A percentile compares a stretch with the other conserved stretches of the same genome.
phyloP scores from a whole-genome alignment of 129 eudicot species.

The Mikania micrantha region DNA sequence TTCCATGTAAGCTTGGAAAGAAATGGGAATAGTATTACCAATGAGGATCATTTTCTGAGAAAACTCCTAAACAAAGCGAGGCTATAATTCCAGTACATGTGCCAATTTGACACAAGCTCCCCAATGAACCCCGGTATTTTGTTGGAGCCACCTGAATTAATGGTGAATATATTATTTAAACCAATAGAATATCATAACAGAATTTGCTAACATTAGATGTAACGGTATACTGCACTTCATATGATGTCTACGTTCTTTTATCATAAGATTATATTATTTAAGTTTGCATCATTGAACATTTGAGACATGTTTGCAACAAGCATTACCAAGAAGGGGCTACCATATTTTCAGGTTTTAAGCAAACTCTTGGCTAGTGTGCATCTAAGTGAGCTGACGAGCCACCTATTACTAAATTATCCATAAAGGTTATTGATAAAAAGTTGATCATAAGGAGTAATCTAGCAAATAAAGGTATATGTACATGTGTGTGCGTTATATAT shows the following conservation, averaged over 20 bases:
- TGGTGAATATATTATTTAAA: not conserved
- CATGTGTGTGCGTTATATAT: not conserved
- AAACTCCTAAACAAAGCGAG: slow-evolving; percentile 55
- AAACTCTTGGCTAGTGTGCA: not conserved
- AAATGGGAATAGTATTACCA: slow-evolving; percentile 41
- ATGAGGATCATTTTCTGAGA: slow-evolving; percentile 71
- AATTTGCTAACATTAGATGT: slow-evolving; percentile 4
- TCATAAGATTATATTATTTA: not conserved
- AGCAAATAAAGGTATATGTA: not conserved
- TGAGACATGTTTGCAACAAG: not conserved
- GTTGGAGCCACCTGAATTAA: slow-evolving; percentile 75
- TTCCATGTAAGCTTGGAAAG: not conserved
- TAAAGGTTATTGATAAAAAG: not conserved
- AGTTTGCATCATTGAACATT: not conserved
- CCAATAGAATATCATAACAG: not conserved
- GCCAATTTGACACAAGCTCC: slow-evolving; percentile 74
- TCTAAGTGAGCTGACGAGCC: not conserved
- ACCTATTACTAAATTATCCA: not conserved
- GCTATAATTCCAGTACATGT: slow-evolving; percentile 77
- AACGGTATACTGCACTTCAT: not conserved
- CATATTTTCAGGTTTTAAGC: not conserved
- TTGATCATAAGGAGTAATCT: not conserved
- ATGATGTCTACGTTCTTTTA: not conserved
- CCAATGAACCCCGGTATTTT: slow-evolving; percentile 73
- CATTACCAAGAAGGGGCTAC: not conserved